Conservation (phyloP, 2,329 filamentous ascomycete genomes). For the Phialophora chinensis region DNA sequence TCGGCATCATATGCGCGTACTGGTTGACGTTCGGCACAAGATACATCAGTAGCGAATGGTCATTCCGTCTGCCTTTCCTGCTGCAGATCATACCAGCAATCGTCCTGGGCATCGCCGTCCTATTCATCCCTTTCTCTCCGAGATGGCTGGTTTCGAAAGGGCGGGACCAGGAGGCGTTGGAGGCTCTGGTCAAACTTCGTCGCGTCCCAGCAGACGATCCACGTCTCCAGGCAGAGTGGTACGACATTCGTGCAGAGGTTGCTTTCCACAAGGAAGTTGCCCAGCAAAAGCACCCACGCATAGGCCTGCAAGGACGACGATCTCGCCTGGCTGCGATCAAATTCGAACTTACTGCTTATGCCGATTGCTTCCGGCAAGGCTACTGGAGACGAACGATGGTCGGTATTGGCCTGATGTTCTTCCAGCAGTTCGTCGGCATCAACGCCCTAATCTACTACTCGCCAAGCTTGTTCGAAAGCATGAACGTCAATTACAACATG, state of each 20-base stretch:
- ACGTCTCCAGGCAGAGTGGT: slow-evolving; percentile 54
- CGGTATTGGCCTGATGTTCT: slow-evolving; percentile 63
- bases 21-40: slow-evolving; percentile 43
- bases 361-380: slow-evolving; percentile 57
- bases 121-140: slow-evolving; percentile 61
- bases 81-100: slow-evolving; percentile 53
- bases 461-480: slow-evolving; percentile 63
- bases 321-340: slow-evolving; percentile 41
- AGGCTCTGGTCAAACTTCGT: slow-evolving; percentile 48
- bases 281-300: slow-evolving; percentile 48
- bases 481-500: slow-evolving; percentile 54
- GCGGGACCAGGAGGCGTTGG: slow-evolving; percentile 50
- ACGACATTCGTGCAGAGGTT: slow-evolving; percentile 58
- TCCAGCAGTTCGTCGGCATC: slow-evolving; percentile 62
- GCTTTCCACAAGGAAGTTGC: slow-evolving; percentile 51
- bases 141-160: slow-evolving; percentile 55
- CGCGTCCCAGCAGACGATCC: slow-evolving; percentile 51
- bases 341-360: slow-evolving; percentile 57
- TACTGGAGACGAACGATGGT: slow-evolving; percentile 59
- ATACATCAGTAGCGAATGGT: slow-evolving; percentile 53
- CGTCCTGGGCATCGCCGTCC: slow-evolving; percentile 45
- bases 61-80: slow-evolving; percentile 56
- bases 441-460: slow-evolving; percentile 66
- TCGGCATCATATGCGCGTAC: slow-evolving; percentile 47
- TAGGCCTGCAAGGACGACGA: slow-evolving; percentile 14